Percentiles rank a stretch among this genome's conserved stretches.
These are phyloP conservation scores for Teratosphaeria viscida DNA, from an alignment of 2,329 filamentous ascomycete species.

Conservation along the genomic window DNA sequence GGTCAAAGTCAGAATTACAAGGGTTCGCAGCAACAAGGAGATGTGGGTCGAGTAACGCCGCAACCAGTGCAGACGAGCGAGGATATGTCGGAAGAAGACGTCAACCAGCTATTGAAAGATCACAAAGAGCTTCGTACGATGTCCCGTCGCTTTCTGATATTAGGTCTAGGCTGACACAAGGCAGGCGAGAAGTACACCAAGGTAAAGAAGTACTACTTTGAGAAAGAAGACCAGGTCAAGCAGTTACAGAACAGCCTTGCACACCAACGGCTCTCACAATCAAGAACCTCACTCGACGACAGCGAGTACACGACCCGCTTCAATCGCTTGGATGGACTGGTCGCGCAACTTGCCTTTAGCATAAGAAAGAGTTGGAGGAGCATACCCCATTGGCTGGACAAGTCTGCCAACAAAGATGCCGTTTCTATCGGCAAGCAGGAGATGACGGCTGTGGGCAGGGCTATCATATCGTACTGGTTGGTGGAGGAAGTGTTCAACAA, in stretches of 20 bases:
- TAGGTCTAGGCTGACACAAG: not conserved
- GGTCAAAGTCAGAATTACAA: conserved; percentile 30
- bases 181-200: conserved; percentile 93
- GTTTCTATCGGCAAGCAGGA: conserved; percentile 84
- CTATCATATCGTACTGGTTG: conserved; percentile 80
- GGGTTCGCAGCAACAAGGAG: conserved; percentile 11
- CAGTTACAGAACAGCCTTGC: conserved; percentile 95
- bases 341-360: conserved; percentile 90
- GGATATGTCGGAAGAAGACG: conserved; percentile 39
- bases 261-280: conserved; percentile 88
- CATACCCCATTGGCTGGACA: conserved; percentile 69
- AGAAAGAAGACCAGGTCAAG: conserved; percentile 80
- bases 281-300: conserved; percentile 87
- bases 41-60: conserved; percentile 30
- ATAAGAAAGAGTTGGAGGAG: conserved; percentile 88
- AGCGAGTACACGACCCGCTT: conserved; percentile 87
- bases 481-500: conserved; percentile 84
- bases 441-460: conserved; percentile 90
- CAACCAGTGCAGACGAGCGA: conserved; percentile 30
- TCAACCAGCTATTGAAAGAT: conserved; percentile 38
- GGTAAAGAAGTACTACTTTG: conserved; percentile 95
- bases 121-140: conserved; percentile 40
- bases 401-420: conserved; percentile 74
- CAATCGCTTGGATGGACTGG: conserved; percentile 80
- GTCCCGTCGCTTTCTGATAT: not conserved